Conservation (phyloP, 2,329 filamentous ascomycete genomes). For the Aspergillus candidus region DNA sequence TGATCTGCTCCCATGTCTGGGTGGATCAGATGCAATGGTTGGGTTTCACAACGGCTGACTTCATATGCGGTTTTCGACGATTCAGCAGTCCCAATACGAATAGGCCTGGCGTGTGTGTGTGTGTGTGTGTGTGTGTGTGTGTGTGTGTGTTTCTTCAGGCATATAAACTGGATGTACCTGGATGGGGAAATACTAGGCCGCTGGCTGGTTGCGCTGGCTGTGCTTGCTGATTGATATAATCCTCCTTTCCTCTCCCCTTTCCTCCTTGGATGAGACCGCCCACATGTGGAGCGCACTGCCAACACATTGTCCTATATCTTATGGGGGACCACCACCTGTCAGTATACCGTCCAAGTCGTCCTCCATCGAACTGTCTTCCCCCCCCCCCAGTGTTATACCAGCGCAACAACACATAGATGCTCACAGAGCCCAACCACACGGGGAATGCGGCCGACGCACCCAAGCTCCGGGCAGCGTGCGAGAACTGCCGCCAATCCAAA, state of each 20-base stretch:
- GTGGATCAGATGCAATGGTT: slow-evolving; percentile 31
- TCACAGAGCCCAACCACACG: slow-evolving; percentile 19
- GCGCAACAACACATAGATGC: slow-evolving; percentile 16
- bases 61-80: slow-evolving; percentile 28
- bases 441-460: slow-evolving; percentile 23
- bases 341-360: no score
- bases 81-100: slow-evolving; percentile 26
- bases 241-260: no score
- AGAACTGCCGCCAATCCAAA: slow-evolving; percentile 36
- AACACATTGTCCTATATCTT: no score
- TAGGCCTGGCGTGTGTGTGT: slow-evolving; percentile 9
- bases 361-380: no score
- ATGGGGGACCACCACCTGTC: no score
- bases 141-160: slow-evolving; percentile 12
- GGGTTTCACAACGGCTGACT: slow-evolving; percentile 36
- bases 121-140: slow-evolving; percentile 10
- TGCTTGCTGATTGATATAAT: no score
- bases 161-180: slow-evolving; percentile 14
- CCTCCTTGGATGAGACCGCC: no score
- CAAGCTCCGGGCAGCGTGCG: slow-evolving; percentile 34
- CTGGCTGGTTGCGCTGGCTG: not conserved
- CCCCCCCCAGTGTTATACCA: no score
- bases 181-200: not conserved
- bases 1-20: slow-evolving; percentile 21
- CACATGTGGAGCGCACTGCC: no score